Percentiles rank a stretch among this genome's conserved stretches.
Evolutionary conservation across 140 eudicot genomes (phyloP).

Genomic region (Ambrosia hybrid): DNA sequence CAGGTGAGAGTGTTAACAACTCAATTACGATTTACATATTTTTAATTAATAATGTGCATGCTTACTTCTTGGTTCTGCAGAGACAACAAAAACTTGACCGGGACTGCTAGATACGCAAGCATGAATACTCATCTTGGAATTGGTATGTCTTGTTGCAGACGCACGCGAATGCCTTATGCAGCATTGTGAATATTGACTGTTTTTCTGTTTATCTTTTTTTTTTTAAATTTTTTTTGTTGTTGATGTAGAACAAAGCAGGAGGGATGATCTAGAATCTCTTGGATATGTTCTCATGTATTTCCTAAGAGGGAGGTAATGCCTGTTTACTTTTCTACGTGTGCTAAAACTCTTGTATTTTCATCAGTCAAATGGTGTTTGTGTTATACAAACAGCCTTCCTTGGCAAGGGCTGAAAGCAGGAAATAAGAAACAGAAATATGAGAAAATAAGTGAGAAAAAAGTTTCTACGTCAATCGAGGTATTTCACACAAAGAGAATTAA

Average conservation of each 20-base stretch:
- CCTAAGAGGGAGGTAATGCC: slow-evolving; percentile 59
- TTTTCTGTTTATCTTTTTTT: neutral
- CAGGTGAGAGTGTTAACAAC: slow-evolving; percentile 34
- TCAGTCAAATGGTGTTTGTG: neutral
- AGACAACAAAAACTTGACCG: slow-evolving; percentile 66
- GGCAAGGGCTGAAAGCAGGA: slow-evolving; percentile 82
- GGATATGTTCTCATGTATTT: slow-evolving; percentile 73
- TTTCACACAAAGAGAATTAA: neutral
- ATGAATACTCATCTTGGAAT: slow-evolving; percentile 57
- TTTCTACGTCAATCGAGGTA: slow-evolving; percentile 73
- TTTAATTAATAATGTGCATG: neutral
- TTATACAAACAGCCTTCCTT: slow-evolving; percentile 45
- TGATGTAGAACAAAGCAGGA: slow-evolving; percentile 66
- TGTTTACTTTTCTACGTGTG: neutral
- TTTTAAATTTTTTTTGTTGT: neutral
- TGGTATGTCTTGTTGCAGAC: slow-evolving; percentile 37
- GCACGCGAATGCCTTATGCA: neutral
- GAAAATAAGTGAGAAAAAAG: slow-evolving; percentile 64
- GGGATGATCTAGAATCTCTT: slow-evolving; percentile 59
- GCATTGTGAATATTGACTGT: slow-evolving; percentile 5
- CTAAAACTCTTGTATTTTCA: neutral
- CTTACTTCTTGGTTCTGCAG: slow-evolving; percentile 30
- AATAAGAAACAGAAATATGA: slow-evolving; percentile 69
- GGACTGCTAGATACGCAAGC: slow-evolving; percentile 70
- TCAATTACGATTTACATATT: neutral